Evolutionary conservation across 179 eudicot genomes (phyloP), one percentile per base, ranked within the genome.

Genomic region (Beta lomatogona): DNA sequence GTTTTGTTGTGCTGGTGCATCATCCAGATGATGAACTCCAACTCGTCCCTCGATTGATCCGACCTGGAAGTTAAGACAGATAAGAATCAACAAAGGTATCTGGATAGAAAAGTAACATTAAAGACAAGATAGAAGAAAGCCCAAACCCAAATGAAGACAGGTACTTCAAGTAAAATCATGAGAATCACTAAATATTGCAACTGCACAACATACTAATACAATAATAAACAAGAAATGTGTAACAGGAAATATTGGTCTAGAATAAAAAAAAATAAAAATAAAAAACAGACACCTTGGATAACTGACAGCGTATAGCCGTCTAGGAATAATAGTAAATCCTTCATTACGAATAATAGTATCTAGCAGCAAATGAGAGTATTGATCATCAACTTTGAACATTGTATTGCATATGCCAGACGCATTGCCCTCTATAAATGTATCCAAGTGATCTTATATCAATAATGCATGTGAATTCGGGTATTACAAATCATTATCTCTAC

Each of bases 41-140:
- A 95, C 98, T 80, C 97, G 87, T 58, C 98, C 98, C 86, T 95
- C 98, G 77, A 95, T 95, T 52, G 98, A 95, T 59, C 98, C 98
- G 86, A 95, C 92, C 98, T 95, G 61, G 71, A 79, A 14, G 54
- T 45, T 46, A 78, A 57, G 55, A 36, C 14, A 36, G 41, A 22
- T 61, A 70, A 77, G 28, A 44, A 63, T 83, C 63, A 81, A 52
- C 19, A 71, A 1, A 18, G 53, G 48, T 53, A 41, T 71, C 57
- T 21, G 82, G 10, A 18, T 76, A n/a, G 9, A 66, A 21, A 68
- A 44, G 5, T 14, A 72, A 60, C 21, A 59, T 19, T 25, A 12
- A 70, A 53, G 28, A 6, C 21, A 25, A 65, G 21, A 65, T 22
- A 65, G 60, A n/a, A 48, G 53, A 14, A 66, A 36, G 71, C 71